phyloP scores from a whole-genome alignment of 495 filamentous ascomycete genomes.

The Rostrohypoxylon terebratum region DNA sequence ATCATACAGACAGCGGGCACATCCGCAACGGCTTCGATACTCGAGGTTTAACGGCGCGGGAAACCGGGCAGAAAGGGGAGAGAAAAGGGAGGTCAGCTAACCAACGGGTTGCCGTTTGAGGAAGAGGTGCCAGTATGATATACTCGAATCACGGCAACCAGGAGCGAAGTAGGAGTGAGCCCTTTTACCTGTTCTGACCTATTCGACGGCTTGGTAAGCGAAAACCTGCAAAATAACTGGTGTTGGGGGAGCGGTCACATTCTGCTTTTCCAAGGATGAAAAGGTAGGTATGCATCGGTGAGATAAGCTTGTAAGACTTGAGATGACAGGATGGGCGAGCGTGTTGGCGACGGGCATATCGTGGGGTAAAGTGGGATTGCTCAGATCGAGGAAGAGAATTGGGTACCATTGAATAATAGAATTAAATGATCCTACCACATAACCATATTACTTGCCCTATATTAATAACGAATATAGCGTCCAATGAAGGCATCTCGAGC shows the following conservation, averaged over 20 bases:
- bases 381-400: conserved; percentile 29
- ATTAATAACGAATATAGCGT: not conserved
- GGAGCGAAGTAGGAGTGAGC: conserved; percentile 36
- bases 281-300: conserved; percentile 23
- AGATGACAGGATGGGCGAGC: conserved; percentile 11
- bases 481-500: not conserved
- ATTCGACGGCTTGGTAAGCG: conserved; percentile 14
- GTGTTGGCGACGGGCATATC: conserved; percentile 11
- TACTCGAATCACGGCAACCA: conserved; percentile 27
- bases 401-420: conserved; percentile 23
- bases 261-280: conserved; percentile 13
- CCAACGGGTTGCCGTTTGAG: conserved; percentile 33
- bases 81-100: conserved; percentile 17
- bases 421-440: conserved; percentile 10
- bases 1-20: conserved; percentile 14
- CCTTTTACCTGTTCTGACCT: conserved; percentile 11
- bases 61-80: not conserved
- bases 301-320: conserved; percentile 38
- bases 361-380: conserved; percentile 44
- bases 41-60: not conserved
- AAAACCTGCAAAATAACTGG: conserved; percentile 16
- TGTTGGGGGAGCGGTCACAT: conserved; percentile 7
- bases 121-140: conserved; percentile 4
- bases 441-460: conserved; percentile 18
- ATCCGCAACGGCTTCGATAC: conserved; percentile 13